These are phyloP conservation scores for Trichophyton verrucosum DNA, from an alignment of 2,329 filamentous ascomycete genomes.

Conservation along the genomic window DNA sequence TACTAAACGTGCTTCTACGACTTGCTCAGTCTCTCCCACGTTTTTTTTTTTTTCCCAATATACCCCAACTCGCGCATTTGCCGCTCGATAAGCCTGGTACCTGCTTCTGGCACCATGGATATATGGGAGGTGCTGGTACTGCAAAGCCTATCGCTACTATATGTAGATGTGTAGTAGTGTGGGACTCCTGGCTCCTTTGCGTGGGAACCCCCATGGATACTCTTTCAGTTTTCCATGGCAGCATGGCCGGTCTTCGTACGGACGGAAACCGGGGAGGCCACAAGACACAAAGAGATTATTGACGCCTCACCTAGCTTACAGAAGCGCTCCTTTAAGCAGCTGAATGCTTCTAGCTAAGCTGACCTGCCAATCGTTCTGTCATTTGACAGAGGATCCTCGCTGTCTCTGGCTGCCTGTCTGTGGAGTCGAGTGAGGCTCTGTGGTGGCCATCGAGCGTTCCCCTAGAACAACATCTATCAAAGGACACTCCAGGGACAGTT, in stretches of 20 bases:
- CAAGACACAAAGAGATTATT: background rate
- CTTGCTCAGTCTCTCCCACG: background rate
- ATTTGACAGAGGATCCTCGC: background rate
- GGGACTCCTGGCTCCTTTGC: background rate
- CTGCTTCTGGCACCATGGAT: background rate
- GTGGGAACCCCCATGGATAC: background rate
- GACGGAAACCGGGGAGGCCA: background rate
- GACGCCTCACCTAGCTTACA: too few species aligned
- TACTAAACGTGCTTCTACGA: background rate
- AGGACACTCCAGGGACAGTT: background rate
- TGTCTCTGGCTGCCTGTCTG: background rate
- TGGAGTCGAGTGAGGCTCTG: background rate
- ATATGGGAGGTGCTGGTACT: background rate
- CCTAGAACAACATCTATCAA: background rate
- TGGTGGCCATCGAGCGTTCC: background rate
- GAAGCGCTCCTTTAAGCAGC: background rate
- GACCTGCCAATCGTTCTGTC: background rate
- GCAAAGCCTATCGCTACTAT: background rate
- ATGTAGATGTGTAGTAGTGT: too few species aligned
- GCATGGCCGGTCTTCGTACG: background rate
- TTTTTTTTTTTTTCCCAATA: background rate
- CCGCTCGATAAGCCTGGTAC: background rate
- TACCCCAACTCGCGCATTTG: background rate
- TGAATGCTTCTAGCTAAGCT: background rate
- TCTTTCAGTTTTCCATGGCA: too few species aligned